These are phyloP conservation scores for Apiospora saccharicola DNA, from an alignment of 2,329 filamentous ascomycete genomes.

Conservation along the genomic window DNA sequence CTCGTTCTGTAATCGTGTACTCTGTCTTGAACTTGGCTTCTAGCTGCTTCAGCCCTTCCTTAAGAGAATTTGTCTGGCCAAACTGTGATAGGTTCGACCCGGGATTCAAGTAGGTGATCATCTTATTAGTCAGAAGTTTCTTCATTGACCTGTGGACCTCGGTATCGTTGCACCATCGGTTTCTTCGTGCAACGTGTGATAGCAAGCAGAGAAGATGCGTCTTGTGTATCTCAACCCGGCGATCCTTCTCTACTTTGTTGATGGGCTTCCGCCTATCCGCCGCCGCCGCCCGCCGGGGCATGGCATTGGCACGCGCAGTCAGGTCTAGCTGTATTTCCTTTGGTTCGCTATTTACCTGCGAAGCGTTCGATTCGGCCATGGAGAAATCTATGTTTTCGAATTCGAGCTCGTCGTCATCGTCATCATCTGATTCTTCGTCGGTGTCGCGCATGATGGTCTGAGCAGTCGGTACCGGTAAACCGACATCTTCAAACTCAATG, in stretches of 20 bases:
- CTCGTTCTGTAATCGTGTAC: conserved; percentile 76
- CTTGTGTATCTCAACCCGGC: conserved; percentile 82
- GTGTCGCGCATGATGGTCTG: conserved; percentile 60
- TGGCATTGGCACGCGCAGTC: conserved; percentile 50
- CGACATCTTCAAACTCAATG: conserved; percentile 59
- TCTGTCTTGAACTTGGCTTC: conserved; percentile 71
- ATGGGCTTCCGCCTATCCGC: conserved; percentile 58
- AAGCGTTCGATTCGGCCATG: conserved; percentile 31
- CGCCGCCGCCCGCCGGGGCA: conserved; percentile 38
- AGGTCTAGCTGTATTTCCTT: conserved; percentile 60
- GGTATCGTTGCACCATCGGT: conserved; percentile 86
- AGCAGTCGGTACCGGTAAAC: conserved; percentile 54
- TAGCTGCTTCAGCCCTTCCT: conserved; percentile 77
- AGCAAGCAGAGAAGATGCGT: conserved; percentile 84
- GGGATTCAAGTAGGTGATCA: conserved; percentile 73
- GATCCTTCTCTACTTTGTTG: conserved; percentile 59
- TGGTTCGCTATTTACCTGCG: conserved; percentile 33
- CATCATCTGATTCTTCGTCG: conserved; percentile 51
- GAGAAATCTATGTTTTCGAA: conserved; percentile 60
- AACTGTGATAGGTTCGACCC: conserved; percentile 74
- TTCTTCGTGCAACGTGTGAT: conserved; percentile 78
- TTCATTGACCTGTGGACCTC: conserved; percentile 72
- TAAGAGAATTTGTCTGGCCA: conserved; percentile 76
- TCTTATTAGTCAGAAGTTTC: conserved; percentile 70
- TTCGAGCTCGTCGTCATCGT: conserved; percentile 50